phyloP scores from a whole-genome alignment of 768 basidiomycete species.

The Cyclocybe aegerita region DNA sequence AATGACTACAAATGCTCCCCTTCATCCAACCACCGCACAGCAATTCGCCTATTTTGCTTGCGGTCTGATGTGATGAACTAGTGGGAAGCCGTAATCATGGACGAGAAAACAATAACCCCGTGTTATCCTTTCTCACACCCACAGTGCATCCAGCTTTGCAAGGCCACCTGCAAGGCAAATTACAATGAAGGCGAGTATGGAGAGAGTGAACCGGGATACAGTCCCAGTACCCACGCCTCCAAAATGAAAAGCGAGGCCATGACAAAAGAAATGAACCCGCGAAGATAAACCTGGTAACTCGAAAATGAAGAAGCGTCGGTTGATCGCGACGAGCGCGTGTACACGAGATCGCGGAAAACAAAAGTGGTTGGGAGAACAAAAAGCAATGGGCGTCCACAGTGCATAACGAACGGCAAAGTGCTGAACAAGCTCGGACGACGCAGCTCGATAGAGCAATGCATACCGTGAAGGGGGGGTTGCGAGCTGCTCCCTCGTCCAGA shows the following conservation, averaged over 20 bases:
- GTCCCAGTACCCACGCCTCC: not conserved
- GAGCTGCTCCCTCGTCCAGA: not conserved
- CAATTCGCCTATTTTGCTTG: not conserved
- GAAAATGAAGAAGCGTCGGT: too few species aligned
- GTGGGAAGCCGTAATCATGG: conserved; percentile 4
- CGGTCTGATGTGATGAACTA: conserved; percentile 3
- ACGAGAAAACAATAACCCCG: not conserved
- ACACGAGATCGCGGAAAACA: too few species aligned
- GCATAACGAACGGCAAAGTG: conserved; percentile 1
- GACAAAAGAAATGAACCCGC: not conserved
- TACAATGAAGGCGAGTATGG: conserved; percentile 7
- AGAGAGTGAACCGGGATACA: conserved; percentile 3
- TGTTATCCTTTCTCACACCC: conserved; percentile 10
- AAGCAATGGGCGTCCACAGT: not conserved
- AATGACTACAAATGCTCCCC: conserved; percentile 3
- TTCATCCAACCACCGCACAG: not conserved
- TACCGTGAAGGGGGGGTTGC: not conserved
- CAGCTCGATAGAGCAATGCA: not conserved
- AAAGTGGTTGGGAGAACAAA: not conserved
- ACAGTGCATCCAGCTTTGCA: not conserved
- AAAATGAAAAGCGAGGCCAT: not conserved
- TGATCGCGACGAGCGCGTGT: too few species aligned
- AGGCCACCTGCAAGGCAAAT: too few species aligned
- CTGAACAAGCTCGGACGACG: not conserved
- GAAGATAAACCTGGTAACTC: too few species aligned